Evolutionary conservation across 768 basidiomycete species (phyloP), one percentile per base, ranked within the genome.

Genomic region (Tulasnella sp.): DNA sequence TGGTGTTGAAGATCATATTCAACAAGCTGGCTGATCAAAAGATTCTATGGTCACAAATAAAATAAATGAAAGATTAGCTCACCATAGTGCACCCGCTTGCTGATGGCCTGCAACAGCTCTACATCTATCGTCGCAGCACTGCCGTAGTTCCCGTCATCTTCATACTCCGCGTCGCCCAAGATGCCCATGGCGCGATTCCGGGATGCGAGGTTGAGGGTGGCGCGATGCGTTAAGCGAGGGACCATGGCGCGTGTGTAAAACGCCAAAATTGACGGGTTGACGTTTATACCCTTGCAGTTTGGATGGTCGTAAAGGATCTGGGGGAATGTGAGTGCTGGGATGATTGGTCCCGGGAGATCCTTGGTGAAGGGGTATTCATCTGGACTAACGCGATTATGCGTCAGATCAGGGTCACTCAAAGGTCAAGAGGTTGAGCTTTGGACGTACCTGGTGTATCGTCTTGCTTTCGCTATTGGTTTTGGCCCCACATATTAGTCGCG

Each of bases 11-110:
- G 61, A 34, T 42, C 4, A 61, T 48, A n/a, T n/a, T n/a, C n/a
- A n/a, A n/a, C n/a, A n/a, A n/a, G n/a, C n/a, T n/a, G n/a, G n/a
- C 34, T 53, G 5, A 24, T 27, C 7, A 42, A 19, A 63, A 31
- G 10, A 29, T 25, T 22, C 24, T 24, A 9, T 42, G 57, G 52
- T 15, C 41, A n/a, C 17, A 52, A 12, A 55, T 43, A 43, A 19
- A 10, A 10, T 11, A 19, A 43, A 38, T n/a, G 3, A 41, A 42
- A 27, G 24, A 44, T 19, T 10, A 5, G 27, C 25, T 71, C 80
- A 93, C 96, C 96, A 67, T 94, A 99, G 71, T 99, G 96, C 31
- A 99, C 93, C 41, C 96, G 83, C 74, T 97, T 87, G 73, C 89
- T 92, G 68, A 99, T 85, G n/a, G 92, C 85, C 68, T 97, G 93